These are phyloP conservation scores for Aspergillus steynii DNA, from an alignment of 495 filamentous ascomycete genomes.

Conservation along the genomic window DNA sequence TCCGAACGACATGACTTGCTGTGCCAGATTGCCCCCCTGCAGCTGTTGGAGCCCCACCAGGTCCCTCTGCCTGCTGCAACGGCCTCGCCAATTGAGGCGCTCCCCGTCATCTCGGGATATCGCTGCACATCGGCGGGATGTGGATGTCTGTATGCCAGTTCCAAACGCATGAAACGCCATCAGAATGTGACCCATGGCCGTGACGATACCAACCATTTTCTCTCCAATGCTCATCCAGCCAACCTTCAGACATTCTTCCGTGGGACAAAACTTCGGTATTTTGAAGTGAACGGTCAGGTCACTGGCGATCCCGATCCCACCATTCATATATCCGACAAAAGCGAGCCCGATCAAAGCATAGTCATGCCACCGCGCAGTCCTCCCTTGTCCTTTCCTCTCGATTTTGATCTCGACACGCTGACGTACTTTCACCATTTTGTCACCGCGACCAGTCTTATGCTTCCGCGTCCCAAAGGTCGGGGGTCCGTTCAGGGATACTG, in stretches of 20 bases:
- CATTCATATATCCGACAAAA: background rate
- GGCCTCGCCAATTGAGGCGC: constrained; percentile 4
- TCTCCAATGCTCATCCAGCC: background rate
- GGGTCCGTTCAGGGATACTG: background rate
- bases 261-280: constrained; percentile 11
- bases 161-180: constrained; percentile 11
- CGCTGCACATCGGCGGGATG: constrained; percentile 5
- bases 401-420: constrained; percentile 7
- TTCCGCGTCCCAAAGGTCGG: background rate
- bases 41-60: constrained; percentile 5
- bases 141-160: constrained; percentile 10
- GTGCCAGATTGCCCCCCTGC: background rate
- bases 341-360: background rate
- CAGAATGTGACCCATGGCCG: constrained; percentile 7
- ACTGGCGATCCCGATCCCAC: background rate
- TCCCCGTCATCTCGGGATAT: constrained; percentile 7
- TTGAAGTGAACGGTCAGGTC: constrained; percentile 4
- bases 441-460: background rate
- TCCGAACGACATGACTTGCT: constrained; percentile 8
- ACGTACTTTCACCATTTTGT: constrained; percentile 15
- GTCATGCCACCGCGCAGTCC: background rate
- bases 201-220: background rate
- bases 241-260: constrained; percentile 15
- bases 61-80: background rate
- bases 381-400: background rate